Evolutionary conservation across 2,329 filamentous ascomycete species (phyloP).

Genomic region (Parastagonospora avenae): DNA sequence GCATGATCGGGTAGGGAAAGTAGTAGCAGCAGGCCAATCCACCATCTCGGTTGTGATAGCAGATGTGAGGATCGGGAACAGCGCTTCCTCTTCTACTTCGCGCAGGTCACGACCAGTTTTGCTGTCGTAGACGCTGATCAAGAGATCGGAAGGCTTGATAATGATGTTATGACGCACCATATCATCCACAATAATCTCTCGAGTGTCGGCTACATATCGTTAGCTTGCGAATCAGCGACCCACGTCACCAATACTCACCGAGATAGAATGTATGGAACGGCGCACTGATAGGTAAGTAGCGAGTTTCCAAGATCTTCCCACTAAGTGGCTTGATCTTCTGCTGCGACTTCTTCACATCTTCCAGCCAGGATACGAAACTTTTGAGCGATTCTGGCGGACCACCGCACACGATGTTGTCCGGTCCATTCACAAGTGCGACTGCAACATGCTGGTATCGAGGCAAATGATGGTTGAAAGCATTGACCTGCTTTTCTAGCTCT

Average conservation of each 20-base stretch:
- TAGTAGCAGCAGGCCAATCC: slow-evolving; percentile 22
- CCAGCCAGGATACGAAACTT: slow-evolving; percentile 30
- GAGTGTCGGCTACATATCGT: neutral
- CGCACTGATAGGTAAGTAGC: slow-evolving; percentile 50
- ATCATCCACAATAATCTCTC: slow-evolving; percentile 9
- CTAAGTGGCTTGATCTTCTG: slow-evolving; percentile 10
- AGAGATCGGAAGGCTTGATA: slow-evolving; percentile 19
- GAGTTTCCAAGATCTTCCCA: slow-evolving; percentile 28
- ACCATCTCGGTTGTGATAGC: slow-evolving; percentile 22
- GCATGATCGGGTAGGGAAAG: slow-evolving; percentile 15
- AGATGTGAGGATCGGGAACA: slow-evolving; percentile 20
- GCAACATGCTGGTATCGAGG: slow-evolving; percentile 24
- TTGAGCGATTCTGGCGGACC: slow-evolving; percentile 37
- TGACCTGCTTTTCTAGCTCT: slow-evolving; percentile 23
- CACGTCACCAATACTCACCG: neutral
- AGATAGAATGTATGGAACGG: slow-evolving; percentile 51
- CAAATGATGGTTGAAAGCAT: slow-evolving; percentile 28
- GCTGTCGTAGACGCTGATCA: slow-evolving; percentile 22
- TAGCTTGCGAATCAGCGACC: neutral
- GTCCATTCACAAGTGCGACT: slow-evolving; percentile 37
- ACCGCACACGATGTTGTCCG: slow-evolving; percentile 35
- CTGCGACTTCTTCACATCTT: slow-evolving; percentile 23
- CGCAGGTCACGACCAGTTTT: slow-evolving; percentile 19
- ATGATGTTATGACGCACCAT: slow-evolving; percentile 15
- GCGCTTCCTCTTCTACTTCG: slow-evolving; percentile 13